Evolutionary conservation across 148 eudicot genomes (phyloP).

Genomic region (Silene latifolia): DNA sequence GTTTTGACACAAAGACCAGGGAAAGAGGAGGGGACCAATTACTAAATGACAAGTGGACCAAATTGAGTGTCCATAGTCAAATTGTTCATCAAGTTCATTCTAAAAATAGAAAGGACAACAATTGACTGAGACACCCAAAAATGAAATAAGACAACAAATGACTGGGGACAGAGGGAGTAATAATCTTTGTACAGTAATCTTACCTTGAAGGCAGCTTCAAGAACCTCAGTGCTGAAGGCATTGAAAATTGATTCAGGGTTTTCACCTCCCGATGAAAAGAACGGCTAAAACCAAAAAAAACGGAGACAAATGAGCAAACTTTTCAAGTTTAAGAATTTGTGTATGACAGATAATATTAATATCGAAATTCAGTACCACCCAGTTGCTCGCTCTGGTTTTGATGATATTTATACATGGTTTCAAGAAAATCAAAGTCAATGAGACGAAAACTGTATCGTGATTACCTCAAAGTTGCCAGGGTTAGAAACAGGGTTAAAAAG

Average conservation of each 20-base stretch:
- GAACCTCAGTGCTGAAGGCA: conserved; percentile 59
- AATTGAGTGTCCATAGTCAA: too few species aligned
- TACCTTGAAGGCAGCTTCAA: conserved; percentile 76
- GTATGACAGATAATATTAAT: not conserved
- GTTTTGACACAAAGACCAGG: too few species aligned
- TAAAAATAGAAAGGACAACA: too few species aligned
- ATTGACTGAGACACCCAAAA: too few species aligned
- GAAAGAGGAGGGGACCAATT: too few species aligned
- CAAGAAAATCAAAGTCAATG: not conserved
- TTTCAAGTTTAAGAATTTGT: not conserved
- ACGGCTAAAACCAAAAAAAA: conserved; percentile 32
- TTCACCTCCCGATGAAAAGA: conserved; percentile 62
- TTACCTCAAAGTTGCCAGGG: conserved; percentile 63
- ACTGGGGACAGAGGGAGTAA: too few species aligned
- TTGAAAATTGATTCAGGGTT: conserved; percentile 57
- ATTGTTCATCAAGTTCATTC: too few species aligned
- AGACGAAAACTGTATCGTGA: not conserved
- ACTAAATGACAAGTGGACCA: too few species aligned
- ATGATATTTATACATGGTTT: too few species aligned
- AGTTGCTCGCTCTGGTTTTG: not conserved
- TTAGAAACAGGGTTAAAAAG: conserved; percentile 52
- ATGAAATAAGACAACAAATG: too few species aligned
- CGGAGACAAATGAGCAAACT: not conserved
- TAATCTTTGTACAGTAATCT: too few species aligned
- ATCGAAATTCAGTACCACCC: not conserved